phyloP scores from a whole-genome alignment of 2,329 filamentous ascomycete species.

The Colletotrichum lentis region DNA sequence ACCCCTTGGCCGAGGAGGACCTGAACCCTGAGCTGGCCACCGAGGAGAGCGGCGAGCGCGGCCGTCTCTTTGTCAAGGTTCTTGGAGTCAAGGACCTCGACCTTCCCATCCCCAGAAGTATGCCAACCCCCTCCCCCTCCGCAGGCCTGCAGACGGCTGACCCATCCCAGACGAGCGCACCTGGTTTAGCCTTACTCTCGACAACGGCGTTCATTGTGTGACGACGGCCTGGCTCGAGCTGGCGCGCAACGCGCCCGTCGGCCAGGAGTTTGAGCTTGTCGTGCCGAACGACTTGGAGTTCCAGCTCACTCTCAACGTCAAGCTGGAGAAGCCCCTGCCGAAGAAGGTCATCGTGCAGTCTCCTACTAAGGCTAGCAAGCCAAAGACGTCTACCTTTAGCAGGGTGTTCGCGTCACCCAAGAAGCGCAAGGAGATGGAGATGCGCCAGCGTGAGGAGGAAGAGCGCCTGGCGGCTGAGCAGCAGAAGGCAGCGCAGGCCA shows the following conservation, averaged over 20 bases:
- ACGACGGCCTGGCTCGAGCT: constrained; percentile 96
- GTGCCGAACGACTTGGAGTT: constrained; percentile 99
- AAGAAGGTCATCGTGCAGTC: constrained; percentile 56
- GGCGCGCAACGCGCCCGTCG: constrained; percentile 89
- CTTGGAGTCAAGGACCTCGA: constrained; percentile 96
- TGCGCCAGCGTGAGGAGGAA: constrained; percentile 82
- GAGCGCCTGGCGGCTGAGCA: constrained; percentile 73
- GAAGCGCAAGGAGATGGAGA: constrained; percentile 94
- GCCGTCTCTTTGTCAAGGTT: constrained; percentile 97
- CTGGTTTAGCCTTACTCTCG: constrained; percentile 95
- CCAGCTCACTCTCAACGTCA: constrained; percentile 95
- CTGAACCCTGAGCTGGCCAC: constrained; percentile 62
- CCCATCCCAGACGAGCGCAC: constrained; percentile 76
- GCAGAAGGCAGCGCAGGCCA: constrained; percentile 70
- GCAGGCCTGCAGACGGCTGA: constrained; percentile 41
- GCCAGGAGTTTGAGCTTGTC: constrained; percentile 97
- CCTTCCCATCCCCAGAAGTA: constrained; percentile 88
- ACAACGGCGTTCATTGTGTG: constrained; percentile 97
- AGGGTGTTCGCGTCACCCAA: constrained; percentile 93
- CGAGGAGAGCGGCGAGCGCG: constrained; percentile 85
- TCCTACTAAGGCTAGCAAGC: constrained; percentile 69
- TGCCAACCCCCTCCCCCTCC: constrained; percentile 43
- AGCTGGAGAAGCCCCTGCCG: constrained; percentile 82
- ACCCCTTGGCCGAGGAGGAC: constrained; percentile 75
- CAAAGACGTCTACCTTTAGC: constrained; percentile 89